A percentile compares a stretch with the other conserved stretches of the same genome.
These are phyloP conservation scores for Penicillium chermesinum DNA, from an alignment of 495 filamentous ascomycete genomes.

Conservation along the genomic window DNA sequence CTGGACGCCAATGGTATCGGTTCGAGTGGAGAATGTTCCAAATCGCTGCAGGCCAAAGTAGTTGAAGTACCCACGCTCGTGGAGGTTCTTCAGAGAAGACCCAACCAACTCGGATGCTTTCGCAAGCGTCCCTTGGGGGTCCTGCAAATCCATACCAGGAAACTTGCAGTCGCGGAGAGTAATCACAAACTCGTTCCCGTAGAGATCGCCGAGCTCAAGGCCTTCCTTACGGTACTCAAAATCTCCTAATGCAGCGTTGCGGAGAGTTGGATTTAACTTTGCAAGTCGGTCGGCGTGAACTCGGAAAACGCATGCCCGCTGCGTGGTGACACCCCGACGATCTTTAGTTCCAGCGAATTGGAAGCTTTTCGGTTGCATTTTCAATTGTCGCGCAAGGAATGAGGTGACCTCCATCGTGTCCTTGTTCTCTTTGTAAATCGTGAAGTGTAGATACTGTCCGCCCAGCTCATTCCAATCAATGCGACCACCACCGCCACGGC, in stretches of 20 bases:
- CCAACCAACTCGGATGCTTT: conserved; percentile 52
- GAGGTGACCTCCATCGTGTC: conserved; percentile 92
- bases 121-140: conserved; percentile 29
- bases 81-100: conserved; percentile 48
- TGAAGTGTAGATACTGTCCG: conserved; percentile 84
- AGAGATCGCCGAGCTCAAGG: conserved; percentile 75
- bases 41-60: conserved; percentile 96
- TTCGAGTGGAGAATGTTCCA: conserved; percentile 75
- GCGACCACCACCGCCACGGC: conserved; percentile 26
- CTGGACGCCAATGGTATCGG: conserved; percentile 74
- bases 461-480: conserved; percentile 58
- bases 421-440: conserved; percentile 95
- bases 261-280: conserved; percentile 56
- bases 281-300: conserved; percentile 59
- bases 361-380: conserved; percentile 63
- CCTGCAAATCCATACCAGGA: conserved; percentile 39
- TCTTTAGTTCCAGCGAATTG: conserved; percentile 94
- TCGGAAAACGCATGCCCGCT: conserved; percentile 69
- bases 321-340: conserved; percentile 78
- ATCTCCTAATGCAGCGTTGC: conserved; percentile 62
- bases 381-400: conserved; percentile 62
- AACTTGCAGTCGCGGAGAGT: conserved; percentile 79
- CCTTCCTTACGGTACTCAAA: conserved; percentile 66
- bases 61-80: conserved; percentile 78
- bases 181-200: conserved; percentile 87